Conservation (phyloP, 768 basidiomycete genomes). For the Calocera viscosa region DNA sequence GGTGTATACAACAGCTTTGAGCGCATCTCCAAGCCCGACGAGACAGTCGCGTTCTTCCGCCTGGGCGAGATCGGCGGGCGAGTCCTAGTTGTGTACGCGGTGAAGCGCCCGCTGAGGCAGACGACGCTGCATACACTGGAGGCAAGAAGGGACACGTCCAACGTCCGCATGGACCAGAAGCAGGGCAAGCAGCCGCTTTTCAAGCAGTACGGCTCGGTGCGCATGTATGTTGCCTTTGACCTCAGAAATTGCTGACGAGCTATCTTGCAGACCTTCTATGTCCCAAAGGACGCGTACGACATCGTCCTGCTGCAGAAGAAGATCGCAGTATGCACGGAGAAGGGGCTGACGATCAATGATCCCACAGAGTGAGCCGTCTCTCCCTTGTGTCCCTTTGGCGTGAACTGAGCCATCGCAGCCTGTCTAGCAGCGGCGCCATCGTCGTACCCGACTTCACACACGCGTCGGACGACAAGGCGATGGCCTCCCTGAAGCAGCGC, state of each 20-base stretch:
- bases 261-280: slow-evolving; percentile 42
- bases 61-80: slow-evolving; percentile 5
- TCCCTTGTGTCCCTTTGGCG: no score
- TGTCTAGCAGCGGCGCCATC: slow-evolving; percentile 22
- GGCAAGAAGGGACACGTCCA: slow-evolving; percentile 26
- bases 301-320: slow-evolving; percentile 49
- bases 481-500: slow-evolving; percentile 44
- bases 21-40: slow-evolving; percentile 42
- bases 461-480: slow-evolving; percentile 30
- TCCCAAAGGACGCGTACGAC: slow-evolving; percentile 58
- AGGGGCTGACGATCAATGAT: slow-evolving; percentile 52
- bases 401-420: no score
- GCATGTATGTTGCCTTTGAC: slow-evolving; percentile 17
- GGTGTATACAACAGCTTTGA: slow-evolving; percentile 48
- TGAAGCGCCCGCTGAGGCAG: slow-evolving; percentile 45
- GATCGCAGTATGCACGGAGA: slow-evolving; percentile 51
- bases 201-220: slow-evolving; percentile 53
- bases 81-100: slow-evolving; percentile 51
- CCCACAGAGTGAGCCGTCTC: slow-evolving; percentile 46
- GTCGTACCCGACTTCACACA: slow-evolving; percentile 50
- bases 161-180: slow-evolving; percentile 24
- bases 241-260: slow-evolving; percentile 7
- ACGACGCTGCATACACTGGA: slow-evolving; percentile 51
- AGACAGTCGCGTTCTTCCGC: slow-evolving; percentile 45
- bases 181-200: slow-evolving; percentile 34